Percentiles rank a stretch among this genome's conserved stretches.
phyloP scores from a whole-genome alignment of 2,329 filamentous ascomycete genomes.

The Cladophialophora carrionii region DNA sequence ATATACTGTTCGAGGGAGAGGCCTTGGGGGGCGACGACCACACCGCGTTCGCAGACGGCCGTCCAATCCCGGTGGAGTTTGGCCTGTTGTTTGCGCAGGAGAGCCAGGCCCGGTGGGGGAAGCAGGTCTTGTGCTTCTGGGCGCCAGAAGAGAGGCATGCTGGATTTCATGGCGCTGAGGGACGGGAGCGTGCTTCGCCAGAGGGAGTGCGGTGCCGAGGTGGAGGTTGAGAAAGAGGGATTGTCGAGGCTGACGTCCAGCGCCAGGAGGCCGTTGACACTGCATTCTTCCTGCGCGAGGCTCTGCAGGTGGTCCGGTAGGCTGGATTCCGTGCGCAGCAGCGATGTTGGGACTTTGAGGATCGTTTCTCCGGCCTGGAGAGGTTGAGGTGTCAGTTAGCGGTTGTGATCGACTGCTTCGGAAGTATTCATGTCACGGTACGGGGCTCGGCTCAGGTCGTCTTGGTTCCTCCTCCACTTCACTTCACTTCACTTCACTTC shows the following conservation, averaged over 20 bases:
- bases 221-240: too few species aligned
- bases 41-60: slow-evolving; percentile 7
- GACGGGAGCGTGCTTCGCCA: slow-evolving; percentile 20
- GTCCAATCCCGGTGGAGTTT: slow-evolving; percentile 21
- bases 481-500: background rate
- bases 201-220: background rate
- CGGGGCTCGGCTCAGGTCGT: too few species aligned
- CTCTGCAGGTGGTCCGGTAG: background rate
- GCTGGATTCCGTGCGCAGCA: slow-evolving; percentile 11
- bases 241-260: slow-evolving; percentile 18
- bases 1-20: slow-evolving; percentile 8
- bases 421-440: background rate
- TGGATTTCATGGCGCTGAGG: background rate
- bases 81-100: slow-evolving; percentile 16
- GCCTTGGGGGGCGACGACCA: background rate
- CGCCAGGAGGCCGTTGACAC: slow-evolving; percentile 22
- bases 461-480: background rate
- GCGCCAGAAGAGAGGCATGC: slow-evolving; percentile 21
- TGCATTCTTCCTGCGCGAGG: background rate
- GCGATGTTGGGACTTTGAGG: slow-evolving; percentile 14
- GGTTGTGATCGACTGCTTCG: background rate
- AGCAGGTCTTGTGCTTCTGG: slow-evolving; percentile 6
- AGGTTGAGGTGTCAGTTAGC: background rate
- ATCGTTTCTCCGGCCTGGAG: slow-evolving; percentile 17
- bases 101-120: slow-evolving; percentile 3